Conservation (phyloP, 108 stramenopile genomes). For the Pseudonitzschia pungens region DNA sequence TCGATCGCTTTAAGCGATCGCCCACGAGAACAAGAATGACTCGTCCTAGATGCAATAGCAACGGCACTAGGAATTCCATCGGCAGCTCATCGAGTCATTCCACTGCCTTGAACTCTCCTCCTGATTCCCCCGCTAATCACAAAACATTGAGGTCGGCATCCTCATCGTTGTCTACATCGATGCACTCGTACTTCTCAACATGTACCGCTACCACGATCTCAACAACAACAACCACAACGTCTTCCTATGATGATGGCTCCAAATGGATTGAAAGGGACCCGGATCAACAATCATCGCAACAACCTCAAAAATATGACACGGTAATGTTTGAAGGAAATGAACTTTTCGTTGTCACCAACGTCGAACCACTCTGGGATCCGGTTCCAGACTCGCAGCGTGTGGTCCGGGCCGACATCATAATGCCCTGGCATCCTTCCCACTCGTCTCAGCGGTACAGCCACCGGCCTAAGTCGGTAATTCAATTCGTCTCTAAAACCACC, state of each 20-base stretch:
- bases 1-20: too few species aligned
- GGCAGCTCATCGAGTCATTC: not conserved
- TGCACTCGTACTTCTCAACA: not conserved
- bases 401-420: not conserved
- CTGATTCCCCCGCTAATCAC: not conserved
- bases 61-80: too few species aligned
- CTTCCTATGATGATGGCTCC: too few species aligned
- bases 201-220: not conserved
- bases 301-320: not conserved
- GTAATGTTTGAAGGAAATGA: not conserved
- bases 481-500: not conserved
- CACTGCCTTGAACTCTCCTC: not conserved
- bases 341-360: not conserved
- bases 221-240: too few species aligned
- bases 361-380: not conserved
- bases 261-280: not conserved
- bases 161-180: not conserved
- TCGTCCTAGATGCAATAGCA: too few species aligned
- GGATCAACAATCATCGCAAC: too few species aligned
- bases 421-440: not conserved
- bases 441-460: not conserved
- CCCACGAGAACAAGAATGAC: too few species aligned
- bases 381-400: not conserved
- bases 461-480: not conserved
- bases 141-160: not conserved